Percentiles rank a stretch among this genome's conserved stretches.
These are phyloP conservation scores for Saccharomycopsis lassenensis DNA, from an alignment of 805 yeast species.

Conservation along the genomic window DNA sequence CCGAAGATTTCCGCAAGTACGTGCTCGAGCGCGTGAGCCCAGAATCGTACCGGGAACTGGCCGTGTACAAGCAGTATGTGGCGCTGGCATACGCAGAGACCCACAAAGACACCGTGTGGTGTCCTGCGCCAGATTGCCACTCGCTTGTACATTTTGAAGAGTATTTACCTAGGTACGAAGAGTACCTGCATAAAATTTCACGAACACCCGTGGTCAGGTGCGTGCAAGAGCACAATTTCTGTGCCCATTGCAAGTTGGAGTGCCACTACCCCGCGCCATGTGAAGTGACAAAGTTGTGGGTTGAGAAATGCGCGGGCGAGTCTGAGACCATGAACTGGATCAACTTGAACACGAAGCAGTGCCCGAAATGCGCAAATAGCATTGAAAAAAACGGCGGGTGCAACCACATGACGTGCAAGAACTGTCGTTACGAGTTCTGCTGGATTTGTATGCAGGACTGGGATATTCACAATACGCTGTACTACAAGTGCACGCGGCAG, in stretches of 20 bases:
- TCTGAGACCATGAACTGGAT: constrained; percentile 87
- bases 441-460: constrained; percentile 85
- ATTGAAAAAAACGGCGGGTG: constrained; percentile 97
- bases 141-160: constrained; percentile 38
- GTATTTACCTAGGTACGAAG: constrained; percentile 22
- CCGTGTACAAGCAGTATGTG: constrained; percentile 16
- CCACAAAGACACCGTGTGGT: constrained; percentile 49
- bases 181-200: constrained; percentile 15
- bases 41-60: constrained; percentile 15
- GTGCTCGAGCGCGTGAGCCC: constrained; percentile 5
- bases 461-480: constrained; percentile 53
- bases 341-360: constrained; percentile 67
- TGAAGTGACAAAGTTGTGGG: constrained; percentile 56
- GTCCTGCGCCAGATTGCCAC: constrained; percentile 78
- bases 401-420: constrained; percentile 86
- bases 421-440: constrained; percentile 74
- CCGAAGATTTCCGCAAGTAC: constrained; percentile 9
- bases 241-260: constrained; percentile 64
- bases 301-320: constrained; percentile 71
- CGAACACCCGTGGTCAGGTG: constrained; percentile 66
- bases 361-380: constrained; percentile 69
- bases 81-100: constrained; percentile 40
- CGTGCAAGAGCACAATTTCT: constrained; percentile 55
- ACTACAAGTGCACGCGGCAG: constrained; percentile 58
- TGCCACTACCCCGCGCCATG: constrained; percentile 87